Evolutionary conservation across 768 basidiomycete genomes (phyloP), one percentile per base, ranked within the genome.

Genomic region (Leccinum uliginosum): DNA sequence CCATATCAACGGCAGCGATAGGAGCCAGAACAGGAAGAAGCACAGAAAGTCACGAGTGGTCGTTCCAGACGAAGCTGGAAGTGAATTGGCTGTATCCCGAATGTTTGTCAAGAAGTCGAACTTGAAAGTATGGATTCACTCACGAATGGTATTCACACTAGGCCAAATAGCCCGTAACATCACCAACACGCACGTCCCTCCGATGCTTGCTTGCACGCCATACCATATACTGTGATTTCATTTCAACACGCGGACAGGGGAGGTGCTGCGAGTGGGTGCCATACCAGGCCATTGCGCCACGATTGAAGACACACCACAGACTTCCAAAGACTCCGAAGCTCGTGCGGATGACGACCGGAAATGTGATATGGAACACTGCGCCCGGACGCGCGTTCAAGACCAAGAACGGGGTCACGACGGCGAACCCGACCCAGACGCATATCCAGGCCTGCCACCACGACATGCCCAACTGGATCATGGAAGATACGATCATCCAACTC

Each of bases 381-480:
- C 89, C 89, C 5, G 86, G 87, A 26, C 86, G 80, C 24, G 87
- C 90, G 65, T 91, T 93, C 60, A 88, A 68, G 24, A 85, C 84
- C 57, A 93, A 79, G 73, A 94, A 86, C 0, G 83, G 83, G 2
- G 86, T 83, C 21, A 82, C 81, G 55, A 83, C 58, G 1, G 66
- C 81, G 68, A 77, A 87, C 47, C 77, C 84, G 34, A 87, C 61
- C 86, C 84, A 88, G 12, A 87, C 86, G 57, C 85, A 90, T 52
- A 92, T 78, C 87, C 90, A 89, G 15, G 90, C 85, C 68, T 91
- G 86, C 88, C 87, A 91, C 88, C 87, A 91, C 0, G 85, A 85
- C 29, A 91, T 78, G 3, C 86, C 85, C 27, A 83, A 71, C 59
- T 86, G 81, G 30, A 85, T 79, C 87, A 89, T 87, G 12, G 85